Evolutionary conservation across 495 filamentous ascomycete species (phyloP).

Genomic region (Penicillium bovifimosum): DNA sequence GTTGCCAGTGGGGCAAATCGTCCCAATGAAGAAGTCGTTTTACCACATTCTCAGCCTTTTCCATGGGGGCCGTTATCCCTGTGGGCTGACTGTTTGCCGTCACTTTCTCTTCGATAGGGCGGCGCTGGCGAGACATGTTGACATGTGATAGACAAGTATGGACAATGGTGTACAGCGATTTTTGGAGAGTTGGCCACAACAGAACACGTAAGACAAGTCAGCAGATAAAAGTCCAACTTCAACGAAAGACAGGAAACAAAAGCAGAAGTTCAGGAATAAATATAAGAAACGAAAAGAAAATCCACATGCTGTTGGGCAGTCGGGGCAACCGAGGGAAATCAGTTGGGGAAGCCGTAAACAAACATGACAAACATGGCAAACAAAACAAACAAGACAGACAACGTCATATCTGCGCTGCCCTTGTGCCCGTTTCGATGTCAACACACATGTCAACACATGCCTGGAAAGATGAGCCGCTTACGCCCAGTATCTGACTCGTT

Average conservation of each 20-base stretch:
- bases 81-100: constrained; percentile 13
- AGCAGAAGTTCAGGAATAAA: not conserved
- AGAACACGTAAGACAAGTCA: constrained; percentile 14
- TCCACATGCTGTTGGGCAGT: constrained; percentile 19
- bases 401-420: not conserved
- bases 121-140: constrained; percentile 39
- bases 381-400: constrained; percentile 24
- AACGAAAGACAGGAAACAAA: not conserved
- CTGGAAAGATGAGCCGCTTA: constrained; percentile 53
- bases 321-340: constrained; percentile 14
- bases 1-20: constrained; percentile 63
- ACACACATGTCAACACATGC: constrained; percentile 16
- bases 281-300: not conserved
- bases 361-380: constrained; percentile 18
- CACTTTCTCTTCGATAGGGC: constrained; percentile 24
- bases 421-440: not conserved
- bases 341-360: constrained; percentile 16
- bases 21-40: constrained; percentile 52
- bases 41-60: constrained; percentile 27
- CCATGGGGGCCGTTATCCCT: constrained; percentile 18
- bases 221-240: constrained; percentile 3
- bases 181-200: constrained; percentile 12
- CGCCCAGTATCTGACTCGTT: constrained; percentile 71
- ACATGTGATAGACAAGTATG: constrained; percentile 19
- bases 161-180: constrained; percentile 3